Percentiles rank a stretch among this genome's conserved stretches.
Evolutionary conservation across 306 rosid species (phyloP).

Genomic region (Canavalia gladiata): DNA sequence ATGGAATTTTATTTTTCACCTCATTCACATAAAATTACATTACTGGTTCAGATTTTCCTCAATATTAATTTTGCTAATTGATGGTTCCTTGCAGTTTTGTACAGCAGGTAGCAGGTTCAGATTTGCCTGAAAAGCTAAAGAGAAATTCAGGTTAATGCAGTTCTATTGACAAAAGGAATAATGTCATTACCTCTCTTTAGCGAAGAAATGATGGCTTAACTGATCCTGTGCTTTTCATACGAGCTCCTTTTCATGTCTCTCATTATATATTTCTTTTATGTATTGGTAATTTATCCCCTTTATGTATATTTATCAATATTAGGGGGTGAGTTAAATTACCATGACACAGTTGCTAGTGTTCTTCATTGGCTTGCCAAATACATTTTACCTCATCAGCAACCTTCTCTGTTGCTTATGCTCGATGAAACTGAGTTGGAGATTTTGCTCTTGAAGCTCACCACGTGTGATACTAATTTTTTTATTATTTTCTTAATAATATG

Average conservation of each 20-base stretch:
- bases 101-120: constrained; percentile 68
- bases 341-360: constrained; percentile 26
- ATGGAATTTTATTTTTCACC: background rate
- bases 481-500: too few relatives aligned
- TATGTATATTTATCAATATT: constrained; percentile 59
- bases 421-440: constrained; percentile 21
- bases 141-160: constrained; percentile 55
- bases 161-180: constrained; percentile 33
- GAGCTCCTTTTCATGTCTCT: constrained; percentile 43
- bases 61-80: constrained; percentile 36
- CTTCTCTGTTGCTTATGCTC: constrained; percentile 29
- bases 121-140: constrained; percentile 53
- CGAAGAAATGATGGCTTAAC: constrained; percentile 35
- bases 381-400: constrained; percentile 44
- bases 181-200: constrained; percentile 29
- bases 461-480: background rate
- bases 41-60: background rate
- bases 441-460: constrained; percentile 37
- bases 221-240: constrained; percentile 46
- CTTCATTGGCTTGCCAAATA: constrained; percentile 41
- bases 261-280: constrained; percentile 29
- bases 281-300: constrained; percentile 53
- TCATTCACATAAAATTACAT: background rate
- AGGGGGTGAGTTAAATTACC: constrained; percentile 57
- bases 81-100: constrained; percentile 67